Conservation (phyloP, 495 filamentous ascomycete species). For the Glutinoglossum americanum region DNA sequence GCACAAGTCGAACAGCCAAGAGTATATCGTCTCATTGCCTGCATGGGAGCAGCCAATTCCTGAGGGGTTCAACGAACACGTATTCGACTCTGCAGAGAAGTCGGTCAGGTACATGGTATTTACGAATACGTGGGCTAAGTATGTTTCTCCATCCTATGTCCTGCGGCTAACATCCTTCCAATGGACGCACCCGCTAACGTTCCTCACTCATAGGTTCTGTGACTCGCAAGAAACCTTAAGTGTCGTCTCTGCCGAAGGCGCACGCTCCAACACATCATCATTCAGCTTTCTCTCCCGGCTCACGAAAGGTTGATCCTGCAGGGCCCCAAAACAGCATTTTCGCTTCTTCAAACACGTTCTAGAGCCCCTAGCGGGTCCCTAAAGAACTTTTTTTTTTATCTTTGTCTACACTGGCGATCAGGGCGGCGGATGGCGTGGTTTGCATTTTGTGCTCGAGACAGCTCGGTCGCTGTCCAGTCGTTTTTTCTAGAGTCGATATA, state of each 20-base stretch:
- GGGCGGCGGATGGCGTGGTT: background rate
- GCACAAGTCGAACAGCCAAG: conserved; percentile 4
- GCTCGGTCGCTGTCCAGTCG: too few relatives aligned
- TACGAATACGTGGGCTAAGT: conserved; percentile 51
- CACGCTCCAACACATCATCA: background rate
- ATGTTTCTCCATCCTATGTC: background rate
- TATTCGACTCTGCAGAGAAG: conserved; percentile 37
- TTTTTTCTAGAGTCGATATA: too few relatives aligned
- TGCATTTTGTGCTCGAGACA: background rate
- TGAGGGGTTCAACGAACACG: conserved; percentile 23
- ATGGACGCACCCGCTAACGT: background rate
- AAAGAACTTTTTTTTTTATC: background rate
- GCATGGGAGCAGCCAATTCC: conserved; percentile 18
- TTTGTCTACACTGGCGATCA: background rate
- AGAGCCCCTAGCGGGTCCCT: background rate
- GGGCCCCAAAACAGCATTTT: background rate
- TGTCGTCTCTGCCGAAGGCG: background rate
- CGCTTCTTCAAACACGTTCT: background rate
- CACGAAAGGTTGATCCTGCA: background rate
- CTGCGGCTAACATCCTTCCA: too few relatives aligned
- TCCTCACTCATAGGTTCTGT: background rate
- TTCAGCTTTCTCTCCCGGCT: background rate
- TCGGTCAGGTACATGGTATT: conserved; percentile 48
- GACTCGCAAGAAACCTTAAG: background rate
- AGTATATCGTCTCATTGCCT: conserved; percentile 10